Conservation (phyloP, 345 rosid genomes). For the Eucalyptus melliodora region DNA sequence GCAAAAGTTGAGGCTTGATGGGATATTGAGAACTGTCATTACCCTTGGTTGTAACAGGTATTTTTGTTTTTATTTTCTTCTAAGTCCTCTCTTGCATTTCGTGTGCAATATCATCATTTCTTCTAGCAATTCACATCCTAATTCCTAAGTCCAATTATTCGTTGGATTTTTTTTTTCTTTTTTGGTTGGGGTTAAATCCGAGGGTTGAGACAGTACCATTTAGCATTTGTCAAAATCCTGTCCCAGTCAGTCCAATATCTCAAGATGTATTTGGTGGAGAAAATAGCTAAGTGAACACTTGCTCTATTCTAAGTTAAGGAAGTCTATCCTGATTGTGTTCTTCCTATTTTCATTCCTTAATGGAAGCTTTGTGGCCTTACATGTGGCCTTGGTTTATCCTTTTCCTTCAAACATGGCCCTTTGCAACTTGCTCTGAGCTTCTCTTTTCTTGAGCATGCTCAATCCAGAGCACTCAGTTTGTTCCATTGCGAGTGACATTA, state of each 20-base stretch:
- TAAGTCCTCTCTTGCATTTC: not conserved
- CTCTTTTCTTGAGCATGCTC: not conserved
- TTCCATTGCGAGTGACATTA: not conserved
- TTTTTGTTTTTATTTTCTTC: not conserved
- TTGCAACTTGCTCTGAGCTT: not conserved
- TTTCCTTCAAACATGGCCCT: not conserved
- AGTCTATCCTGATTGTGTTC: not conserved
- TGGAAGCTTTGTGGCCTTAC: not conserved
- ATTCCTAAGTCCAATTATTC: not conserved
- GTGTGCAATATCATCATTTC: not conserved
- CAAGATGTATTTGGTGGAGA: not conserved
- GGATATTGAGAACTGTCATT: constrained; percentile 72
- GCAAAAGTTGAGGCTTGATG: constrained; percentile 78
- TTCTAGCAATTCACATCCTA: not conserved
- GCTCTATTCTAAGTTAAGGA: not conserved
- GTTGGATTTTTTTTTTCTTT: not conserved
- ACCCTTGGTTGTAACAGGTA: constrained; percentile 79
- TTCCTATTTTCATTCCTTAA: not conserved
- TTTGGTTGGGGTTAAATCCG: not conserved
- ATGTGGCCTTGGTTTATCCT: not conserved
- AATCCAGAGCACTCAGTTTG: not conserved
- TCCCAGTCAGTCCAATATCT: not conserved
- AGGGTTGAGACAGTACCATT: not conserved
- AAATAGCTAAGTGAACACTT: not conserved
- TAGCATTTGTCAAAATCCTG: not conserved